Base-by-base conservation (phyloP, 306 rosid genomes). In the Lathyrus oleraceus region DNA sequence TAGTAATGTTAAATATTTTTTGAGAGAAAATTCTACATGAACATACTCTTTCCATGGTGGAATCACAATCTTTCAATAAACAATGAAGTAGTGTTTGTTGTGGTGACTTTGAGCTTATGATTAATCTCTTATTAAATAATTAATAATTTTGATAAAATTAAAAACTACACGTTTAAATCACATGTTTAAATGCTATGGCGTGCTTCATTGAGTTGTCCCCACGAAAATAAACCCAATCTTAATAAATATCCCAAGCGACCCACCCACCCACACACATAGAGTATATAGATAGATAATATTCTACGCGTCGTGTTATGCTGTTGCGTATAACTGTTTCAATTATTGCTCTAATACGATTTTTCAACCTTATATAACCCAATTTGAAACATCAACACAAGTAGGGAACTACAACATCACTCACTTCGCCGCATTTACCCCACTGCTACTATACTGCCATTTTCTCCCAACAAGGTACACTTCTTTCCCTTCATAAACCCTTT, bases 391-490 rank as follows among this genome's bases (percentile, higher is more conserved):
- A 14, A 8, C 45, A 21, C 40, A 5, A 36, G 1, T 30, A 45
- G 67, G 76, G 20, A 64, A 64, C 20, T 21, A 16, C 48, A 48
- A 52, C 30, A 43, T 69, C 17, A 10, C 54, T 44, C 78, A 19
- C 61, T 52, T 40, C 73, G 78, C 81, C 78, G 81, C 83, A 58
- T 78, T 59, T 25, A 38, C 74, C 25, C 11, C 65, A 8, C 74
- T 47, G 27, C 59, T 20, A 10, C 58, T 52, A 20, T 10, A 20
- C 1, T 19, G 14, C 4, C 30, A 19, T 51, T 51, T 19, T 51
- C 21, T 51, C 30, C 53, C 11, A 44, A 13, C 44, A 39, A 79
- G 83, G 81, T 82, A 67, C 10, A 40, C 63, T 65, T 17, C 44
- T 23, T 69, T 9, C 51, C 57, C 7, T 32, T 17, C 0, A 35